Percentiles rank a stretch among this genome's conserved stretches.
phyloP scores from a whole-genome alignment of 2,329 filamentous ascomycete genomes.

The Paraphaeosphaeria minitans region DNA sequence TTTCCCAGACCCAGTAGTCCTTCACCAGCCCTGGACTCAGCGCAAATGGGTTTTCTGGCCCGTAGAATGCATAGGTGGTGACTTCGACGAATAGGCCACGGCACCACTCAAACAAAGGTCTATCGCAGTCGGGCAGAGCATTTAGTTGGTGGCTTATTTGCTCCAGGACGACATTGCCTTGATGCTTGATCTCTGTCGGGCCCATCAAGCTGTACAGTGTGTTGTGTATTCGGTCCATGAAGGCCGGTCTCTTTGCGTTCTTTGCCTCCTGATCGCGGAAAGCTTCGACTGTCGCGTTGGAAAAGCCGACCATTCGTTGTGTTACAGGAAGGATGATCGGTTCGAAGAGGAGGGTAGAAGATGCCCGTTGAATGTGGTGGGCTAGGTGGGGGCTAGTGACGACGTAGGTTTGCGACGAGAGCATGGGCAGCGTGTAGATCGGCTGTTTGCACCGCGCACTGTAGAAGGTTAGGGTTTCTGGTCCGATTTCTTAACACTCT shows the following conservation, averaged over 20 bases:
- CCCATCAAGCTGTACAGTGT: constrained; percentile 47
- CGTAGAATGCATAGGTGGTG: constrained; percentile 50
- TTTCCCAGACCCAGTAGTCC: constrained; percentile 53
- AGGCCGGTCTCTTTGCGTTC: constrained; percentile 38
- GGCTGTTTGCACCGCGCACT: constrained; percentile 27
- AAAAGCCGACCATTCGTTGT: constrained; percentile 47
- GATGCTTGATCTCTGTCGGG: constrained; percentile 27
- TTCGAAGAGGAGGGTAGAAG: constrained; percentile 51
- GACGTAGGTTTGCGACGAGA: constrained; percentile 53
- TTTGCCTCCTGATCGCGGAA: constrained; percentile 30
- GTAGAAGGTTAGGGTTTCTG: not conserved
- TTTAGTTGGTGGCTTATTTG: constrained; percentile 24
- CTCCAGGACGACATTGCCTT: not conserved
- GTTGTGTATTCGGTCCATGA: constrained; percentile 33
- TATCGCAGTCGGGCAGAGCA: constrained; percentile 22
- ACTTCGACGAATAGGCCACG: constrained; percentile 22
- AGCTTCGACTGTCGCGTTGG: constrained; percentile 33
- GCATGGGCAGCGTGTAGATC: constrained; percentile 54
- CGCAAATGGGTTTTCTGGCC: constrained; percentile 52
- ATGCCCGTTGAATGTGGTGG: constrained; percentile 47
- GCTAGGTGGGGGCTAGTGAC: constrained; percentile 50
- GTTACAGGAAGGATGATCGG: constrained; percentile 49
- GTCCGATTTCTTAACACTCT: too few species aligned
- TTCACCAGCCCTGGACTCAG: constrained; percentile 42
- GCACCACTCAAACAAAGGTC: not conserved